phyloP scores from a whole-genome alignment of 139 green algal genomes.

The Astrephomene gubernaculifera region DNA sequence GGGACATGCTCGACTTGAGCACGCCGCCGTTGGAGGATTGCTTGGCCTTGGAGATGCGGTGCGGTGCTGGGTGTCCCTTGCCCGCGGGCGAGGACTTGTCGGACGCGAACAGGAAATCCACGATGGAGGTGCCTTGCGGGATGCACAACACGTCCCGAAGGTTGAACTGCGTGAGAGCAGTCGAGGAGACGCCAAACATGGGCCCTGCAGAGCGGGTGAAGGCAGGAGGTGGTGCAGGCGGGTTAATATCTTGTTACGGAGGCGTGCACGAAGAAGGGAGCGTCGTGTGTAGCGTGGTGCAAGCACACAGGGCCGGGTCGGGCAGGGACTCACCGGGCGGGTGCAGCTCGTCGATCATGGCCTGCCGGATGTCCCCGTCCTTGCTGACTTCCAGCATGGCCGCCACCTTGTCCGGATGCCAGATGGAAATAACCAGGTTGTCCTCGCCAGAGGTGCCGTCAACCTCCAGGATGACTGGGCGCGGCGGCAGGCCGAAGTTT shows the following conservation, averaged over 20 bases:
- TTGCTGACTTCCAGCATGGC: not conserved
- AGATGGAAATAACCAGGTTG: constrained; percentile 7
- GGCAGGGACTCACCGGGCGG: not conserved
- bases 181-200: not conserved
- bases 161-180: not conserved
- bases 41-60: too few species aligned
- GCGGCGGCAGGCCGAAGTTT: not conserved
- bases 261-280: too few species aligned
- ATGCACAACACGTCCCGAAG: not conserved
- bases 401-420: not conserved
- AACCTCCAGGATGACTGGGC: not conserved
- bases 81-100: not conserved
- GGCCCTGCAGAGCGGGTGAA: not conserved
- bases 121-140: not conserved
- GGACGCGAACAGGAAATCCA: not conserved
- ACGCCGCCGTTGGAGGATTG: not conserved
- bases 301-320: too few species aligned
- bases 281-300: too few species aligned
- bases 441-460: not conserved
- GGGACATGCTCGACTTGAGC: not conserved
- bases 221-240: too few species aligned
- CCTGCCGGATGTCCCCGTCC: not conserved
- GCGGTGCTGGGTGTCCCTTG: too few species aligned
- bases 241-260: too few species aligned
- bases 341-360: not conserved